Evolutionary conservation across 2,329 filamentous ascomycete genomes (phyloP), one percentile per base, ranked within the genome.

Genomic region (Penicillium vulpinum): DNA sequence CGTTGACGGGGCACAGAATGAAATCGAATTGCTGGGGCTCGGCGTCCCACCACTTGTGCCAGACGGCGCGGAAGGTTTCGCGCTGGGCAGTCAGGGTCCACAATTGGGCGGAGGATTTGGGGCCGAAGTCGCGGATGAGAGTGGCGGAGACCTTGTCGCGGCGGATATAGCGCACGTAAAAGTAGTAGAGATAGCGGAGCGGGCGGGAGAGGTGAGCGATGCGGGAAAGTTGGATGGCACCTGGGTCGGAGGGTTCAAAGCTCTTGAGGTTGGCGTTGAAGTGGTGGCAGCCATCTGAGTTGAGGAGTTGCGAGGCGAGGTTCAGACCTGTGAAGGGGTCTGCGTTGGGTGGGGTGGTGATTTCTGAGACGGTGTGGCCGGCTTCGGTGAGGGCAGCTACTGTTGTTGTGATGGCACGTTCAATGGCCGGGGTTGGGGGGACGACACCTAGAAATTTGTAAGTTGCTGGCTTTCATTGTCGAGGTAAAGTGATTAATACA

Each of bases 1-100:
- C 91, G 72, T 97, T 96, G 0, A 88, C 91, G n/a, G 90, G 89
- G 10, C 89, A 86, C 33, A 97, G 75, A 63, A 97, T 82, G 62
- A 92, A 87, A 74, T 97, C 92, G 64, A 93, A 80, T 62, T 92
- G 77, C 45, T 86, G 78, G n/a, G 77, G 79, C 36, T 84, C 82
- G 11, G 82, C 77, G 58, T 90, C 84, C 91, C 91, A 95, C 89
- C 91, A 97, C 22, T 88, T 84, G 72, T 91, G 92, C 86, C 91
- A 97, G 51, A 79, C 81, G 15, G 82, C 83, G 63, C 90, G 88
- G 79, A 91, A 95, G 1, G 81, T 80, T 75, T 97, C 93, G 24
- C 92, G 85, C 74, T 86, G 82, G 1, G 83, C 82, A 4, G 93
- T 91, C 49, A 94, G 83, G 65, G 89, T 82, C 91, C 91, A 97